phyloP scores from a whole-genome alignment of 176 grass and related monocot species.

The Musa schizocarpa region DNA sequence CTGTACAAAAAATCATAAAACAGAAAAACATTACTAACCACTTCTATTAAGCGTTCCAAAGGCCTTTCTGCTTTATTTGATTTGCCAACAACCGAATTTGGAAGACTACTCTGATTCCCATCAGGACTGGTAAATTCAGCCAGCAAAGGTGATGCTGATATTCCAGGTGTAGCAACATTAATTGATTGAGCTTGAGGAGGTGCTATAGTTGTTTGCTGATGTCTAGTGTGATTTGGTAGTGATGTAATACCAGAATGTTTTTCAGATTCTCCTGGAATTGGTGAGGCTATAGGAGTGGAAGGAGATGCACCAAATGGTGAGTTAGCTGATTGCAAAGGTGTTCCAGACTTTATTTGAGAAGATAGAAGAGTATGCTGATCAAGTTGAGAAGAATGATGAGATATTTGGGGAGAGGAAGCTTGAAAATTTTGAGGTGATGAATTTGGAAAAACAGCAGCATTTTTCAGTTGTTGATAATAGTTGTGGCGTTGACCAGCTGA shows the following conservation, averaged over 20 bases:
- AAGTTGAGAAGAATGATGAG: slow-evolving; percentile 66
- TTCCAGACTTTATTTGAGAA: slow-evolving; percentile 71
- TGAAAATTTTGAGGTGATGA: slow-evolving; percentile 89
- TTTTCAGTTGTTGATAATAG: slow-evolving; percentile 71
- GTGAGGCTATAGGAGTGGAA: slow-evolving; percentile 72
- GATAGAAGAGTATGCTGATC: slow-evolving; percentile 72
- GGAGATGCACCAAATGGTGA: slow-evolving; percentile 84
- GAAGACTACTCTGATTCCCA: not conserved
- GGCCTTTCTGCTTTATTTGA: not conserved
- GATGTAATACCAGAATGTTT: slow-evolving; percentile 61
- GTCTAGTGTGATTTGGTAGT: slow-evolving; percentile 48
- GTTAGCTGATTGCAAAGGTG: slow-evolving; percentile 67
- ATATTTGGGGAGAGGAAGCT: slow-evolving; percentile 94
- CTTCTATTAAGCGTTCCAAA: not conserved
- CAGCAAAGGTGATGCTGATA: slow-evolving; percentile 10
- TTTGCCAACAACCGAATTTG: not conserved
- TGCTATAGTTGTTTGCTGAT: slow-evolving; percentile 44
- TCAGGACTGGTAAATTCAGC: slow-evolving; percentile 1
- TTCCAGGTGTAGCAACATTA: slow-evolving; percentile 9
- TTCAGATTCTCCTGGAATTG: slow-evolving; percentile 56
- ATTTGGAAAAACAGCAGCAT: slow-evolving; percentile 52
- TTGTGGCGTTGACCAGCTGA: slow-evolving; percentile 26
- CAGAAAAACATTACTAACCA: not conserved
- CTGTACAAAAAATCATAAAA: not conserved
- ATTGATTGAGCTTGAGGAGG: slow-evolving; percentile 22